Percentiles rank a stretch among this genome's conserved stretches.
phyloP scores from a whole-genome alignment of 1,284 basidiomycete genomes.

The Puccinia hordei region DNA sequence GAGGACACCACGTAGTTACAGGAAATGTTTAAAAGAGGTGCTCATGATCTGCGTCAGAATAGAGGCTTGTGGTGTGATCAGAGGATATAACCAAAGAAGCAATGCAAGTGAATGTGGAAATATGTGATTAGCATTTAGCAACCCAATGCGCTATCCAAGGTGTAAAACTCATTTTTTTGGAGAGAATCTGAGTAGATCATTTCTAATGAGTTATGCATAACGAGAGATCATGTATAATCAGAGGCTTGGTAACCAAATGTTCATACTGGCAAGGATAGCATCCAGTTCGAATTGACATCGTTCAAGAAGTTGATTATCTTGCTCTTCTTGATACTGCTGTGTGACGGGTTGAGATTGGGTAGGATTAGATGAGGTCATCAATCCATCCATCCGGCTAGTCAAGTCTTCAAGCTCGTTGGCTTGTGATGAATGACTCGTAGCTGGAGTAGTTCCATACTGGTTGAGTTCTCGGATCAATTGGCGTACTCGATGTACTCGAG shows the following conservation, averaged over 20 bases:
- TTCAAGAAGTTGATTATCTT: not conserved
- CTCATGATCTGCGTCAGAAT: too few species aligned
- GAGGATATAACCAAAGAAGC: too few species aligned
- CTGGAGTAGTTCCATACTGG: slow-evolving; percentile 9
- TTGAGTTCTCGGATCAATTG: slow-evolving; percentile 36
- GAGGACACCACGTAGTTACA: too few species aligned
- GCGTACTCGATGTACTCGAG: slow-evolving; percentile 16
- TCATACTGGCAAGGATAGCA: slow-evolving; percentile 26
- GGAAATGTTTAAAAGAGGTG: too few species aligned
- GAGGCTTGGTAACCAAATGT: slow-evolving; percentile 21
- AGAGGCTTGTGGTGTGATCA: too few species aligned
- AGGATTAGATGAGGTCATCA: slow-evolving; percentile 15
- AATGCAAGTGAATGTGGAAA: too few species aligned
- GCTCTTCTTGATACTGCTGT: not conserved
- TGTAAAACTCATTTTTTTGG: too few species aligned
- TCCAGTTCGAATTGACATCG: slow-evolving; percentile 32
- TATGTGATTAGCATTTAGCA: too few species aligned
- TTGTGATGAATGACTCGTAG: not conserved
- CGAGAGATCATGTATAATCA: not conserved
- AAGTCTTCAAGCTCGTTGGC: slow-evolving; percentile 23
- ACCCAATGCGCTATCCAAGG: too few species aligned
- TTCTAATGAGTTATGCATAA: too few species aligned
- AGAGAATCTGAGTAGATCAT: too few species aligned
- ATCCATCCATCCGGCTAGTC: slow-evolving; percentile 9
- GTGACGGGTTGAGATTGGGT: not conserved